phyloP scores from a whole-genome alignment of 306 rosid species.

The cucumber (Cucumis sativus) region DNA sequence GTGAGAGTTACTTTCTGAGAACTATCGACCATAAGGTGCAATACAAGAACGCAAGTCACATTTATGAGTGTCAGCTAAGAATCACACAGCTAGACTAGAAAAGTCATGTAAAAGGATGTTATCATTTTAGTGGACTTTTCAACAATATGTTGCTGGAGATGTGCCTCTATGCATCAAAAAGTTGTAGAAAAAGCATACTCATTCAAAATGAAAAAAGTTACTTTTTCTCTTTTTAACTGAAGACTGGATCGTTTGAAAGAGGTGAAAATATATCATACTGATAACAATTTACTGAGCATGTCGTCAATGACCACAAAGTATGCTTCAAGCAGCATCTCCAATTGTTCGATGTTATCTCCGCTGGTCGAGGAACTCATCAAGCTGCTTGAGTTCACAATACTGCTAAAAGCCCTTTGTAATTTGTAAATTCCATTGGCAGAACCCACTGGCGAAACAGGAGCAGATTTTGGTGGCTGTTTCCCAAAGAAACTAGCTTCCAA shows the following conservation, averaged over 20 bases:
- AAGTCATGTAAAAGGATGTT: neutral
- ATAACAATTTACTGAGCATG: constrained; percentile 29
- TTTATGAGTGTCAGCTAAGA: neutral
- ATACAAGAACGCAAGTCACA: neutral
- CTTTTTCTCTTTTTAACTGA: neutral
- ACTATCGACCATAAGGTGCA: neutral
- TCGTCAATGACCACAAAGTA: constrained; percentile 34
- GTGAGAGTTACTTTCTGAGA: neutral
- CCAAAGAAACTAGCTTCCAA: constrained; percentile 18
- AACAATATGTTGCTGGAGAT: neutral
- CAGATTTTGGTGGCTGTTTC: constrained; percentile 42
- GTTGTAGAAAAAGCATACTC: neutral
- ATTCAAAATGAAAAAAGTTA: neutral
- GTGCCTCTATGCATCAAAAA: neutral
- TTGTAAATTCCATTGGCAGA: constrained; percentile 26
- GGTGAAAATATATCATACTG: constrained; percentile 28
- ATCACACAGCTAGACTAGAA: constrained; percentile 1
- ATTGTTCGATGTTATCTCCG: constrained; percentile 54
- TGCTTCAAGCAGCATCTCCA: constrained; percentile 47
- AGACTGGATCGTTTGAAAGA: constrained; percentile 1
- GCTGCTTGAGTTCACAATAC: constrained; percentile 54
- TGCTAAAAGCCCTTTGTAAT: constrained; percentile 75
- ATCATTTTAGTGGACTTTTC: neutral
- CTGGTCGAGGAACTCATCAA: constrained; percentile 34
- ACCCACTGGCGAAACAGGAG: constrained; percentile 69